Conservation (phyloP, 352 stramenopile species). For the Phytophthora meadii region DNA sequence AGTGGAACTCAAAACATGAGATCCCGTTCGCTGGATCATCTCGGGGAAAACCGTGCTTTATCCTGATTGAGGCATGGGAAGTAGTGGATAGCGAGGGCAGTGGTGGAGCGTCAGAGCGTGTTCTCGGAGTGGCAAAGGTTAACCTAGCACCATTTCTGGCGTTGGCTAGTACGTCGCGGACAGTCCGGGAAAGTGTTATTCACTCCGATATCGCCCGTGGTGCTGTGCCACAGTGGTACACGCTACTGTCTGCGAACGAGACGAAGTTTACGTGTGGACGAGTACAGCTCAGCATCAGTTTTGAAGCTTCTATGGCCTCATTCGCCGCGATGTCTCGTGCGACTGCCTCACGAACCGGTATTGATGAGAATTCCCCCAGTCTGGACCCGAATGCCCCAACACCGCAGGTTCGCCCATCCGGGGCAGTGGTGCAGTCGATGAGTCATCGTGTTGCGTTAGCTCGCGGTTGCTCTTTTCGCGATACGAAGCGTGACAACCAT, state of each 20-base stretch:
- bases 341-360: conserved; percentile 25
- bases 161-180: conserved; percentile 81
- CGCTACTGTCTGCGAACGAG: conserved; percentile 79
- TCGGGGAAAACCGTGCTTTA: conserved; percentile 84
- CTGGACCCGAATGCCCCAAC: conserved; percentile 63
- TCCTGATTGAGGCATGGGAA: conserved; percentile 89
- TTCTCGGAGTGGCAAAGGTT: conserved; percentile 87
- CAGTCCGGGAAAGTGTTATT: conserved; percentile 83
- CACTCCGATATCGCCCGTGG: conserved; percentile 86
- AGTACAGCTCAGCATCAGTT: conserved; percentile 88
- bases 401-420: conserved; percentile 53
- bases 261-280: conserved; percentile 87
- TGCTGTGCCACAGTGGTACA: conserved; percentile 89
- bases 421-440: conserved; percentile 49
- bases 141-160: conserved; percentile 89
- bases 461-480: conserved; percentile 83
- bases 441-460: conserved; percentile 70
- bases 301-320: conserved; percentile 59
- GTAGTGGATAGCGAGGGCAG: conserved; percentile 43
- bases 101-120: conserved; percentile 61
- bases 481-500: conserved; percentile 87
- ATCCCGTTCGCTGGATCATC: conserved; percentile 75
- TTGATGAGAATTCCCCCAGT: conserved; percentile 45
- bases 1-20: conserved; percentile 86
- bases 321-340: conserved; percentile 46